Evolutionary conservation across 2,329 filamentous ascomycete species (phyloP).

Genomic region (Fusarium pseudograminearum): DNA sequence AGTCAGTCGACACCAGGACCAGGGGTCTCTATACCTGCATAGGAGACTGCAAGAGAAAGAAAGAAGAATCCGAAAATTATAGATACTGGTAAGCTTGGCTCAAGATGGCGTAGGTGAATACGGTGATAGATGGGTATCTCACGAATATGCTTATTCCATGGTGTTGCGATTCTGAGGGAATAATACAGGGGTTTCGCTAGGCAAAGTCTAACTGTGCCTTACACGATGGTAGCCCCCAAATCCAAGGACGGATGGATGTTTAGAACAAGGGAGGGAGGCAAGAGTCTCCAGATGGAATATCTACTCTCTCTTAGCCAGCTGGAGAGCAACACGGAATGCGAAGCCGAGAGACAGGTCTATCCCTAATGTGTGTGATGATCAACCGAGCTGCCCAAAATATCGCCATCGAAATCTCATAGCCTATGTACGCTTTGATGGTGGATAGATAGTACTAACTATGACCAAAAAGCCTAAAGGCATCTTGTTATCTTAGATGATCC

Average conservation of each 20-base stretch:
- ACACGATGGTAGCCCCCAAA: conserved; percentile 22
- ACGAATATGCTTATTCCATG: conserved; percentile 18
- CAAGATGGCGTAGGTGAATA: conserved; percentile 1
- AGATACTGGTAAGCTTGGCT: background rate
- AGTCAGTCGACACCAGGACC: conserved; percentile 39
- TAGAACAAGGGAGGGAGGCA: conserved; percentile 15
- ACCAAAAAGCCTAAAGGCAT: conserved; percentile 8
- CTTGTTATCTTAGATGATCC: background rate
- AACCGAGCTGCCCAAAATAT: background rate
- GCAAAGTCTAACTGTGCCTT: conserved; percentile 6
- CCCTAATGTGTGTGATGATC: conserved; percentile 29
- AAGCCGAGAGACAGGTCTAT: conserved; percentile 6
- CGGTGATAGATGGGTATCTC: conserved; percentile 1
- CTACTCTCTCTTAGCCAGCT: background rate
- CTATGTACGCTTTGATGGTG: conserved; percentile 14
- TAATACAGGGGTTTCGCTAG: conserved; percentile 22
- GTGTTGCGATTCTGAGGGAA: conserved; percentile 7
- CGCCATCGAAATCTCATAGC: conserved; percentile 12
- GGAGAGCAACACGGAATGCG: background rate
- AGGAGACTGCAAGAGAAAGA: conserved; percentile 18
- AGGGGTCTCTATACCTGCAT: conserved; percentile 18
- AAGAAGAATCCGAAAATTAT: background rate
- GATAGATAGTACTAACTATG: background rate
- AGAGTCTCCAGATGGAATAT: conserved; percentile 8
- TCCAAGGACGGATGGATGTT: conserved; percentile 29